Evolutionary conservation across 139 green algal species (phyloP), one percentile per base, ranked within the genome.

Genomic region (Micractinium conductrix): DNA sequence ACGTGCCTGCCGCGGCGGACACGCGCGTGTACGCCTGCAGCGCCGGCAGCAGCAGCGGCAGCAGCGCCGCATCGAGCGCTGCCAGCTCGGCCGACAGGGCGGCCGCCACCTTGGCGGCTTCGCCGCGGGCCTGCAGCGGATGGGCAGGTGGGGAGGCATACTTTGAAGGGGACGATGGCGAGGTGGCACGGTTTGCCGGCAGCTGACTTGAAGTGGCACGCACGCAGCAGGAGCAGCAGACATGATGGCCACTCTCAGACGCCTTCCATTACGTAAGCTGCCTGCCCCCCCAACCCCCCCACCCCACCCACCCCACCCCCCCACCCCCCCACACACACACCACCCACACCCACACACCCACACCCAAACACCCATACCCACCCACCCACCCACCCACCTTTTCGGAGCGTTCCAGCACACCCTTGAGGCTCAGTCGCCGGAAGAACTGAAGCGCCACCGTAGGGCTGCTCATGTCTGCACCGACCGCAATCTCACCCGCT

Each of bases 361-460:
- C n/a, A n/a, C n/a, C n/a, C n/a, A n/a, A n/a, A n/a, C n/a, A n/a
- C n/a, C n/a, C n/a, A n/a, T n/a, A n/a, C n/a, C n/a, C n/a, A 37
- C 24, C 60, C 60, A 24, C 60, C 8, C 35, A 26, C 60, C 33
- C 33, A 9, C 55, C 7, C 70, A 75, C 84, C 78, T 88, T 88
- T 21, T 43, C 55, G 2, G 74, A 79, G 21, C 68, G 68, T n/a
- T 78, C 73, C 53, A 88, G 43, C 53, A 88, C 69, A 6, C 78
- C 78, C 75, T 78, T 88, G 6, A 78, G 60, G 62, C 58, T 35
- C n/a, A 88, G 78, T 4, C 78, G 60, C 12, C 84, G n/a, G 38
- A 75, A 88, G 75, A 88, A 88, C 58, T 81, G 73, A 21, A 88
- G 65, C 16, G 84, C 75, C 22, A 69, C 40, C 9, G 43, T 43